phyloP scores from a whole-genome alignment of 768 basidiomycete genomes.

The Filobasidium floriforme region DNA sequence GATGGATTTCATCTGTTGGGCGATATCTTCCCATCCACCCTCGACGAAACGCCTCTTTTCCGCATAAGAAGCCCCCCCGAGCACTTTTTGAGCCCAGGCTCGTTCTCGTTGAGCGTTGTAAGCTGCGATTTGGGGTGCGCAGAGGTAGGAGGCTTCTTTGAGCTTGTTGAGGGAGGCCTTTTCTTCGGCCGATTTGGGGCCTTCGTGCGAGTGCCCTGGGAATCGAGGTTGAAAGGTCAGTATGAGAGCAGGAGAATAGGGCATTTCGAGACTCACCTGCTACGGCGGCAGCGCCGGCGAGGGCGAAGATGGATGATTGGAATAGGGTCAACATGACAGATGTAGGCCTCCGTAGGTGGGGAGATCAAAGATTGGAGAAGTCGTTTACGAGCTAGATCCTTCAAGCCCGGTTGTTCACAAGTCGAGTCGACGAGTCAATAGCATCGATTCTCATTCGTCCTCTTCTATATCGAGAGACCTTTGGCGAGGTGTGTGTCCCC shows the following conservation, averaged over 20 bases:
- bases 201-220: conserved; percentile 21
- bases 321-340: background rate
- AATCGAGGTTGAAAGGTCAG: background rate
- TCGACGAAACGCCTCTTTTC: conserved; percentile 37
- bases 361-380: too few relatives aligned
- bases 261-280: conserved; percentile 21
- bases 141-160: conserved; percentile 34
- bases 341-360: too few relatives aligned
- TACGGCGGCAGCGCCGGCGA: conserved; percentile 14
- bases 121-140: conserved; percentile 34
- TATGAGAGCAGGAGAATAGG: too few relatives aligned
- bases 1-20: conserved; percentile 16
- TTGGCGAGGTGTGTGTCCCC: too few relatives aligned
- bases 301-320: background rate
- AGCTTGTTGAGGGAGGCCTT: conserved; percentile 26
- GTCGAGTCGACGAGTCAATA: too few relatives aligned
- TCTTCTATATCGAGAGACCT: too few relatives aligned
- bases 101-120: conserved; percentile 26
- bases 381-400: too few relatives aligned
- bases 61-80: conserved; percentile 23
- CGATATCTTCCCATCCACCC: conserved; percentile 33
- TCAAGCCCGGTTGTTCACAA: too few relatives aligned
- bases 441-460: too few relatives aligned
- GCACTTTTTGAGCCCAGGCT: conserved; percentile 24
- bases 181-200: conserved; percentile 29